Evolutionary conservation across 108 stramenopile genomes (phyloP).

Genomic region (Stephanodiscus triporus): DNA sequence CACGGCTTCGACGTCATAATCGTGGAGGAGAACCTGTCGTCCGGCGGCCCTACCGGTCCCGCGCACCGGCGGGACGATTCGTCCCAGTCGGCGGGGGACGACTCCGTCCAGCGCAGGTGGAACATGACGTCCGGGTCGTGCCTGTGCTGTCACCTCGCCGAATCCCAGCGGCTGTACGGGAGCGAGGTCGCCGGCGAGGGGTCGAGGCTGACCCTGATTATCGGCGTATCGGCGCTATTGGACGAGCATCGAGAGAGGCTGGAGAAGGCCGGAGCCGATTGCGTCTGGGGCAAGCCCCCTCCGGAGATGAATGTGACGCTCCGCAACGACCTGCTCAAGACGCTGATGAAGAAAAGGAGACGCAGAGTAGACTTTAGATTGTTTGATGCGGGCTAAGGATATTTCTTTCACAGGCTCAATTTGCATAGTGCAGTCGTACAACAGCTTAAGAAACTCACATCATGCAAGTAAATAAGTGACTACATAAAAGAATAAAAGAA

Average conservation of each 20-base stretch:
- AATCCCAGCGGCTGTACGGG: slow-evolving; percentile 13
- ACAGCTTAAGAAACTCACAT: too few relatives aligned
- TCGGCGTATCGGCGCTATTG: slow-evolving; percentile 63
- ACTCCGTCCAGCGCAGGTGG: slow-evolving; percentile 38
- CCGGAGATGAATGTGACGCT: slow-evolving; percentile 55
- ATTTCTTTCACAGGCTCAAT: too few relatives aligned
- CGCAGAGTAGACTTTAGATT: slow-evolving; percentile 5
- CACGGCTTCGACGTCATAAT: slow-evolving; percentile 69
- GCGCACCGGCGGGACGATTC: background rate
- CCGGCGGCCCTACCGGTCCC: background rate
- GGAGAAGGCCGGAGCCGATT: slow-evolving; percentile 56
- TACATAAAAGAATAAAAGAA: too few relatives aligned
- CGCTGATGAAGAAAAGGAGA: slow-evolving; percentile 54
- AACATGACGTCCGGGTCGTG: slow-evolving; percentile 27
- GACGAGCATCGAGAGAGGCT: slow-evolving; percentile 43
- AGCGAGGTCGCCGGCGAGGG: background rate
- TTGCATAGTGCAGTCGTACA: too few relatives aligned
- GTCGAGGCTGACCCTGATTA: slow-evolving; percentile 51
- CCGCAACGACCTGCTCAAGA: slow-evolving; percentile 51
- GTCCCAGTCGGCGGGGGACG: slow-evolving; percentile 37
- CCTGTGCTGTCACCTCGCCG: slow-evolving; percentile 32
- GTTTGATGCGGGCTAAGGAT: slow-evolving; percentile 8
- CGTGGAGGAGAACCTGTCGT: slow-evolving; percentile 55
- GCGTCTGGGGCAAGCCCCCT: slow-evolving; percentile 73
- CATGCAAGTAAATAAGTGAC: too few relatives aligned